These are phyloP conservation scores for Trichoderma virens DNA, from an alignment of 495 filamentous ascomycete species.

Conservation along the genomic window DNA sequence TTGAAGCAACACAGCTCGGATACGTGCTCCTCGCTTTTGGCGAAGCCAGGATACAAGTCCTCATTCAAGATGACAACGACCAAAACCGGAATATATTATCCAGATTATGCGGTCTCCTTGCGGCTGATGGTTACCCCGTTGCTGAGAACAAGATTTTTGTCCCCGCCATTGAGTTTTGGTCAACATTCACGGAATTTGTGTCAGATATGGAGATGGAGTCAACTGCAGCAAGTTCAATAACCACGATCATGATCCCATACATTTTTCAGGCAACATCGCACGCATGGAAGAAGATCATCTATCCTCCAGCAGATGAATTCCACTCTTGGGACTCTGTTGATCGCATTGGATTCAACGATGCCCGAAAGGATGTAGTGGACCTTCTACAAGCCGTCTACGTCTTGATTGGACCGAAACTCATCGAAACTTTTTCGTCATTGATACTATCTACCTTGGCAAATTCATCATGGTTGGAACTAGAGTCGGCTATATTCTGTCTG, in stretches of 20 bases:
- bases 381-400: slow-evolving; percentile 70
- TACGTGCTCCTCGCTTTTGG: slow-evolving; percentile 63
- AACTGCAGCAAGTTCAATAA: slow-evolving; percentile 20
- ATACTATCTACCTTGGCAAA: slow-evolving; percentile 50
- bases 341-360: slow-evolving; percentile 62
- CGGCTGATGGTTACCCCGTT: slow-evolving; percentile 62
- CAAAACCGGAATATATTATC: slow-evolving; percentile 42
- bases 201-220: slow-evolving; percentile 27
- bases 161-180: slow-evolving; percentile 80
- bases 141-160: slow-evolving; percentile 72
- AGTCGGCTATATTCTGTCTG: slow-evolving; percentile 74
- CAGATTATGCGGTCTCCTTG: slow-evolving; percentile 55
- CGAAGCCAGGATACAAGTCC: slow-evolving; percentile 47
- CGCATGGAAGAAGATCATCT: slow-evolving; percentile 56
- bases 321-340: slow-evolving; percentile 66
- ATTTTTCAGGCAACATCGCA: slow-evolving; percentile 51
- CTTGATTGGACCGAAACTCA: slow-evolving; percentile 57
- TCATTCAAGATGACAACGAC: slow-evolving; percentile 34
- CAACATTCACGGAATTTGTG: slow-evolving; percentile 53
- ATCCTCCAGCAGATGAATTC: slow-evolving; percentile 42
- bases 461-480: slow-evolving; percentile 66
- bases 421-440: slow-evolving; percentile 61
- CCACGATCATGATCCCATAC: slow-evolving; percentile 27
- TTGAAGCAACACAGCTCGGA: slow-evolving; percentile 60
- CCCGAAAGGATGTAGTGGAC: slow-evolving; percentile 74